These are phyloP conservation scores for Hanseniaspora sp. DNA, from an alignment of 1,139 yeast genomes.

Conservation along the genomic window DNA sequence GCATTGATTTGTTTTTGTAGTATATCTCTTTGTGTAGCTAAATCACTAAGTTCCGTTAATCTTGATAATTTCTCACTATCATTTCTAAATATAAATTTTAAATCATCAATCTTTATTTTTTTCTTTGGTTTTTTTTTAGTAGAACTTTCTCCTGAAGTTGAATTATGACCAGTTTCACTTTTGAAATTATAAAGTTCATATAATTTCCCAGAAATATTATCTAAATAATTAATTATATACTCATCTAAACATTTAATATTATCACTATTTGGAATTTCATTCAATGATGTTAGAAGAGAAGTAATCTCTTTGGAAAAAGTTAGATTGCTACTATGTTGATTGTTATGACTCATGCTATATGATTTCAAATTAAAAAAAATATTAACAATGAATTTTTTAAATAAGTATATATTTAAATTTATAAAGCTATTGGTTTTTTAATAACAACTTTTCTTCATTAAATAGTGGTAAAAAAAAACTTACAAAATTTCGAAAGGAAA, in stretches of 20 bases:
- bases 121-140: constrained; percentile 48
- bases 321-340: background rate
- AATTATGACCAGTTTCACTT: background rate
- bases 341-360: background rate
- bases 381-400: too few relatives aligned
- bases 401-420: too few relatives aligned
- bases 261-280: background rate
- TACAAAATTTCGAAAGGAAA: too few relatives aligned
- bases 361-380: too few relatives aligned
- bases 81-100: constrained; percentile 70
- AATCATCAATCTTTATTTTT: constrained; percentile 76
- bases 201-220: constrained; percentile 6
- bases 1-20: constrained; percentile 74
- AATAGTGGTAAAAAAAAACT: too few relatives aligned
- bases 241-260: constrained; percentile 8
- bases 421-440: too few relatives aligned
- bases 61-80: constrained; percentile 80
- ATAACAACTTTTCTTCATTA: too few relatives aligned
- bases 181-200: constrained; percentile 11
- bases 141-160: constrained; percentile 21
- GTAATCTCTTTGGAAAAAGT: constrained; percentile 9
- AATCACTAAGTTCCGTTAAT: constrained; percentile 62
- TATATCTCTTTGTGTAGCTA: constrained; percentile 63
- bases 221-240: constrained; percentile 3
- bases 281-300: constrained; percentile 5